Conservation (phyloP, 225 moss, liverwort and hornwort genomes). For the Polytrichum formosum region DNA sequence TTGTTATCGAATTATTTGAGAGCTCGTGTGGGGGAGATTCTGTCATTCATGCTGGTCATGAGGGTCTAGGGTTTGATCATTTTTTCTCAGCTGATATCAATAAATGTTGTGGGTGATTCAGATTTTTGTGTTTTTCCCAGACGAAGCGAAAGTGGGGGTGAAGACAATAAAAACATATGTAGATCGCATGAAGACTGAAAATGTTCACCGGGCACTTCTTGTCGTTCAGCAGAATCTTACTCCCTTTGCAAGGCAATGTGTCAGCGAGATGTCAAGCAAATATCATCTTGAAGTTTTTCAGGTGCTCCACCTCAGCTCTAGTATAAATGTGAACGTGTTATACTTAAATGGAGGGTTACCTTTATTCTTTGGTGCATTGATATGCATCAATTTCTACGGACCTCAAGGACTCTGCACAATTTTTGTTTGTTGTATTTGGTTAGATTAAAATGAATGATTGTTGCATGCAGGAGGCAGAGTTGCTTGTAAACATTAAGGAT, state of each 20-base stretch:
- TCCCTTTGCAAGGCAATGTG: conserved; percentile 58
- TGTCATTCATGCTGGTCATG: too few species aligned
- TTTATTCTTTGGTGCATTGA: too few species aligned
- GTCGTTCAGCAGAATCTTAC: conserved; percentile 75
- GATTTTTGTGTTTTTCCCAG: conserved; percentile 77
- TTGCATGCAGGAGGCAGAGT: conserved; percentile 58
- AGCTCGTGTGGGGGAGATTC: too few species aligned
- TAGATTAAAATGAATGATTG: background rate
- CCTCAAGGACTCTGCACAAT: too few species aligned
- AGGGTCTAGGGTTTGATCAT: too few species aligned
- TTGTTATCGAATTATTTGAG: too few species aligned
- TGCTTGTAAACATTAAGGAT: conserved; percentile 73
- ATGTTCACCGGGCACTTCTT: conserved; percentile 59
- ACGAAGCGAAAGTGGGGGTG: conserved; percentile 71
- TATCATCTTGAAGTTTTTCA: conserved; percentile 77
- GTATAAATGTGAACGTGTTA: background rate
- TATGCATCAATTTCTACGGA: too few species aligned
- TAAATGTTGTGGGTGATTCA: conserved; percentile 20
- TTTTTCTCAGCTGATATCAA: conserved; percentile 1
- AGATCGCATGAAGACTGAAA: conserved; percentile 71
- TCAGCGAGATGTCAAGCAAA: conserved; percentile 69
- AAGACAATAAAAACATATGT: conserved; percentile 78
- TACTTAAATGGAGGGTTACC: background rate
- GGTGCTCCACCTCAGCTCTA: conserved; percentile 22
- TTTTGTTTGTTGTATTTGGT: too few species aligned